Percentiles rank a stretch among this genome's conserved stretches.
These are phyloP conservation scores for Penicillium hesseltinei DNA, from an alignment of 2,329 filamentous ascomycete species.

Conservation along the genomic window DNA sequence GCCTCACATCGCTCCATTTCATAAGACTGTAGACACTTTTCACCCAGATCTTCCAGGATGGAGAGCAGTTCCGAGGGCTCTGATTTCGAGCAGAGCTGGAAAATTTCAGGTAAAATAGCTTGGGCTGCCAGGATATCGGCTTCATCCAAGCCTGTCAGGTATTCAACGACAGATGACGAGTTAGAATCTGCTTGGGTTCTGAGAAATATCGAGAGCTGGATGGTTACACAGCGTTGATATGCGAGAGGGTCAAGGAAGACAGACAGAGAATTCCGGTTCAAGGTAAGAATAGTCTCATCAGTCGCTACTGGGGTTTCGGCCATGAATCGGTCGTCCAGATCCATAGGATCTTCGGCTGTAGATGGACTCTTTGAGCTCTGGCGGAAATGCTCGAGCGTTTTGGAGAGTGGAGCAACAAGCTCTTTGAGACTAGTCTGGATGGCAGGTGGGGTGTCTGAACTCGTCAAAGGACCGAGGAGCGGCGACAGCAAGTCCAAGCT, in stretches of 20 bases:
- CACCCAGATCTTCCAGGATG: conserved; percentile 50
- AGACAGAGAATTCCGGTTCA: conserved; percentile 33
- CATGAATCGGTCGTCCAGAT: conserved; percentile 42
- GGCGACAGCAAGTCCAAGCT: conserved; percentile 37
- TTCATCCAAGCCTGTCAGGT: conserved; percentile 38
- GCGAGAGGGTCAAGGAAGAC: conserved; percentile 34
- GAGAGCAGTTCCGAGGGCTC: conserved; percentile 40
- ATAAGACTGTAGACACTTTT: conserved; percentile 52
- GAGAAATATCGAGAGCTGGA: conserved; percentile 35
- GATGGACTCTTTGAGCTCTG: conserved; percentile 18
- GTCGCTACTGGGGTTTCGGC: conserved; percentile 24
- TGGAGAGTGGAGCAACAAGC: conserved; percentile 30
- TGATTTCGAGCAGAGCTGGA: conserved; percentile 28
- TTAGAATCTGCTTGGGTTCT: conserved; percentile 12
- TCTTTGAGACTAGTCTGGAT: conserved; percentile 25
- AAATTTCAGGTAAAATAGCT: conserved; percentile 32
- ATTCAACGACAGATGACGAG: conserved; percentile 29
- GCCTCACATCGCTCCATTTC: conserved; percentile 73
- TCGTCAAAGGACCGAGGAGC: conserved; percentile 28
- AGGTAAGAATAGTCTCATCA: conserved; percentile 25
- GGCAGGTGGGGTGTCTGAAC: conserved; percentile 16
- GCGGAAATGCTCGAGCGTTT: conserved; percentile 33
- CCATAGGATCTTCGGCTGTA: conserved; percentile 39
- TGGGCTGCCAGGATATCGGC: conserved; percentile 40
- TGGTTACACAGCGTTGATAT: conserved; percentile 38